phyloP scores from a whole-genome alignment of 78 protist genomes.

The Dictyostelium citrinum region DNA sequence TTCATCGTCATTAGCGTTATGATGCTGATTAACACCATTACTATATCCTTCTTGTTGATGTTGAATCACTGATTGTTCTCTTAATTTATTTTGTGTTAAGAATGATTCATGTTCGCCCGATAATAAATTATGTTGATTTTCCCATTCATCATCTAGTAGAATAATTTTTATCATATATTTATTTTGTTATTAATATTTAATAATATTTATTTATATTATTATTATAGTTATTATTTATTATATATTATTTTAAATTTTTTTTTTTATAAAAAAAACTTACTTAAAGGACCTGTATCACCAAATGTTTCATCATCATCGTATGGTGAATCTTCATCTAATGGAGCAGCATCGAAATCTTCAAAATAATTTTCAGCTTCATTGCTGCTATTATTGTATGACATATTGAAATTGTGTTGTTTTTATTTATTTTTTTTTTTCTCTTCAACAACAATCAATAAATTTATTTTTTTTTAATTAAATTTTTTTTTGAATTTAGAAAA shows the following conservation, averaged over 20 bases:
- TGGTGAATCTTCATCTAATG: not conserved
- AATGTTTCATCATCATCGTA: slow-evolving; percentile 77
- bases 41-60: not conserved
- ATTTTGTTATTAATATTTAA: not conserved
- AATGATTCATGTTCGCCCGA: slow-evolving; percentile 50
- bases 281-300: slow-evolving; percentile 79
- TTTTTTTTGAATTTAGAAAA: no score
- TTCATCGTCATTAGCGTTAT: slow-evolving; percentile 17
- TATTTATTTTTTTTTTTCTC: not conserved
- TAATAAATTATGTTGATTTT: slow-evolving; percentile 23
- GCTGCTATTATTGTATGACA: not conserved
- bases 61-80: not conserved
- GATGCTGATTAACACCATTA: not conserved
- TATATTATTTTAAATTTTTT: no score
- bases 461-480: not conserved
- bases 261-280: slow-evolving; percentile 29
- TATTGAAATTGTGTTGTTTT: not conserved
- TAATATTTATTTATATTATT: not conserved
- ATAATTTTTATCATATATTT: not conserved
- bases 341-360: slow-evolving; percentile 26
- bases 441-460: not conserved
- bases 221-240: not conserved
- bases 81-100: not conserved
- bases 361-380: slow-evolving; percentile 4
- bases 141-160: slow-evolving; percentile 63